These are phyloP conservation scores for Trichophaea hybrida DNA, from an alignment of 2,329 filamentous ascomycete species.

Conservation along the genomic window DNA sequence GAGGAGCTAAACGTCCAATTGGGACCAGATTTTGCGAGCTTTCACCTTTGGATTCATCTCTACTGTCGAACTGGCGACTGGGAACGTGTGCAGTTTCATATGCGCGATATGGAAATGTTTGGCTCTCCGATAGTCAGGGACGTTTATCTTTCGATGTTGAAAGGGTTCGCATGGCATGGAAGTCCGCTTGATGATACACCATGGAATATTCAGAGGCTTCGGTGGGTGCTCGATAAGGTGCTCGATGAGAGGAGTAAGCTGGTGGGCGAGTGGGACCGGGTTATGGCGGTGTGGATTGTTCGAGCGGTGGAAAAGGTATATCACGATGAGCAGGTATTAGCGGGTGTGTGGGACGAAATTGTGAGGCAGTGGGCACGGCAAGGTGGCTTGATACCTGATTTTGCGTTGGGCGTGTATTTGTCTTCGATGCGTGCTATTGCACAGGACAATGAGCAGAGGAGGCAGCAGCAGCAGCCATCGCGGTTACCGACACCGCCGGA, in stretches of 20 bases:
- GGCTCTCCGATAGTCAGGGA: conserved; percentile 56
- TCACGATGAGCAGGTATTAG: conserved; percentile 28
- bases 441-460: background rate
- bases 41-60: conserved; percentile 3
- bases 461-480: too few relatives aligned
- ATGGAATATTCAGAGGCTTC: conserved; percentile 60
- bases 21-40: conserved; percentile 13
- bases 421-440: background rate
- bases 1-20: conserved; percentile 11
- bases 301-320: conserved; percentile 22
- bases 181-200: conserved; percentile 42
- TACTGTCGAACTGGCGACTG: conserved; percentile 49
- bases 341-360: conserved; percentile 12
- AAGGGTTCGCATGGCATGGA: conserved; percentile 65
- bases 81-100: conserved; percentile 50
- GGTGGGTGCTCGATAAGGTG: conserved; percentile 52
- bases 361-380: conserved; percentile 15
- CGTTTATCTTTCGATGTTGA: conserved; percentile 68
- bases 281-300: conserved; percentile 19
- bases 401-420: background rate
- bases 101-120: conserved; percentile 66
- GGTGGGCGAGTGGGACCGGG: conserved; percentile 6
- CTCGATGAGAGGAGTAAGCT: conserved; percentile 32
- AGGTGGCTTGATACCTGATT: conserved; percentile 10
- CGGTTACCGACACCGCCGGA: too few relatives aligned